Percentiles rank a stretch among this genome's conserved stretches.
These are phyloP conservation scores for Fusarium nisikadoi DNA, from an alignment of 2,329 filamentous ascomycete genomes.

Conservation along the genomic window DNA sequence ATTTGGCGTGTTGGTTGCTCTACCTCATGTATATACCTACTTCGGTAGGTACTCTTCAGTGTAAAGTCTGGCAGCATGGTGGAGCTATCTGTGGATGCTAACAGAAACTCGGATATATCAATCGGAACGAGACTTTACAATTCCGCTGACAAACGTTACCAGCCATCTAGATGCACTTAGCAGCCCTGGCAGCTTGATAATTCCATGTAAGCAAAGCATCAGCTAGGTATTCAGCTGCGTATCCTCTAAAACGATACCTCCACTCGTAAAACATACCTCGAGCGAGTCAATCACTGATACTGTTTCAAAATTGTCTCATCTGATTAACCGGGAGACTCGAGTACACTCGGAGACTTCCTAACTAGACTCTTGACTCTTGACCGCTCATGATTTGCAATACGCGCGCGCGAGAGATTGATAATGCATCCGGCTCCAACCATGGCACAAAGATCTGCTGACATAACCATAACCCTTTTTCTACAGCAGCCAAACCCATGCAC, in stretches of 20 bases:
- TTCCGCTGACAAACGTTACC: not conserved
- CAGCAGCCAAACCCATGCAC: not conserved
- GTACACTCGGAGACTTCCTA: not conserved
- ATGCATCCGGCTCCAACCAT: not conserved
- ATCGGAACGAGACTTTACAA: not conserved
- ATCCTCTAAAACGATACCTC: not conserved
- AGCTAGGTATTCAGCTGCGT: not conserved
- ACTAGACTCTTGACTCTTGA: not conserved
- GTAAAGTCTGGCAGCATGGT: not conserved
- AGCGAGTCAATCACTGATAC: not conserved
- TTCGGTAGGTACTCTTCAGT: not conserved
- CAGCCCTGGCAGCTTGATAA: not conserved
- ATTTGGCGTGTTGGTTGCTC: no score
- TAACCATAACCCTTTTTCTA: not conserved
- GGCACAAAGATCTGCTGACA: slow-evolving; percentile 1
- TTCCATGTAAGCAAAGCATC: not conserved
- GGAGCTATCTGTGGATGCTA: not conserved
- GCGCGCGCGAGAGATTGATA: slow-evolving; percentile 12
- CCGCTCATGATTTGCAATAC: slow-evolving; percentile 14
- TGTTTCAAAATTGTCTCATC: not conserved
- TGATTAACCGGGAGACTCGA: not conserved
- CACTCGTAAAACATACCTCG: not conserved
- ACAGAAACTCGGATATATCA: not conserved
- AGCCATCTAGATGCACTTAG: not conserved
- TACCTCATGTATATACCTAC: not conserved